Percentiles rank a stretch among this genome's conserved stretches.
These are phyloP conservation scores for Brassica juncea DNA, from an alignment of 345 rosid genomes.

Conservation along the genomic window DNA sequence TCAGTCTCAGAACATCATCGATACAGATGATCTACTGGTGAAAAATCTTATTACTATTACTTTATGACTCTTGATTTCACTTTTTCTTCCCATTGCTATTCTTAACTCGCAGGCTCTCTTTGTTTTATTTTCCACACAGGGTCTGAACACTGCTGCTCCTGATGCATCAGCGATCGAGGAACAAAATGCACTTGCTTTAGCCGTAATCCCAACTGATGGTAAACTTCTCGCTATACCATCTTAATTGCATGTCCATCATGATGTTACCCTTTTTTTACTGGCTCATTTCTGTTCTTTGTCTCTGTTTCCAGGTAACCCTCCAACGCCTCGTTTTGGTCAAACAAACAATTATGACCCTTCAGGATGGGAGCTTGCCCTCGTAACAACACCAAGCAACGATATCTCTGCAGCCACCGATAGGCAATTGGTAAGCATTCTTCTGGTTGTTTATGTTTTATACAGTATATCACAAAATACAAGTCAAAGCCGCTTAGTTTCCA, in stretches of 20 bases:
- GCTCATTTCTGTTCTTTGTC: slow-evolving; percentile 1
- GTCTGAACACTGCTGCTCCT: slow-evolving; percentile 55
- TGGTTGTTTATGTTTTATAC: background rate
- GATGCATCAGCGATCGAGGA: slow-evolving; percentile 82
- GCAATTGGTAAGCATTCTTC: slow-evolving; percentile 65
- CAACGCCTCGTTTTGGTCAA: slow-evolving; percentile 59
- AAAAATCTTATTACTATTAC: slow-evolving; percentile 20
- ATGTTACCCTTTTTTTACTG: background rate
- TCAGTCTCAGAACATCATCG: slow-evolving; percentile 61
- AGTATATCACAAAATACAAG: background rate
- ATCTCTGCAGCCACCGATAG: slow-evolving; percentile 79
- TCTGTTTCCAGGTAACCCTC: slow-evolving; percentile 23
- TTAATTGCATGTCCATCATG: background rate
- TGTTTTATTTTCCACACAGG: slow-evolving; percentile 48
- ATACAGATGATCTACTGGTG: slow-evolving; percentile 87
- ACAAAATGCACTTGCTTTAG: slow-evolving; percentile 89
- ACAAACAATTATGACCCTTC: slow-evolving; percentile 72
- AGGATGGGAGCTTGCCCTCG: slow-evolving; percentile 98
- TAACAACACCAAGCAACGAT: slow-evolving; percentile 72
- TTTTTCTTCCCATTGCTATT: background rate
- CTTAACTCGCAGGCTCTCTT: background rate
- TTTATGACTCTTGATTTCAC: background rate
- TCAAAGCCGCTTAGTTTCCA: background rate
- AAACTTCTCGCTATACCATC: slow-evolving; percentile 32
- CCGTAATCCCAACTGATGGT: slow-evolving; percentile 71